Conservation (phyloP, 2,329 filamentous ascomycete species). For the Colletotrichum tropicicola region DNA sequence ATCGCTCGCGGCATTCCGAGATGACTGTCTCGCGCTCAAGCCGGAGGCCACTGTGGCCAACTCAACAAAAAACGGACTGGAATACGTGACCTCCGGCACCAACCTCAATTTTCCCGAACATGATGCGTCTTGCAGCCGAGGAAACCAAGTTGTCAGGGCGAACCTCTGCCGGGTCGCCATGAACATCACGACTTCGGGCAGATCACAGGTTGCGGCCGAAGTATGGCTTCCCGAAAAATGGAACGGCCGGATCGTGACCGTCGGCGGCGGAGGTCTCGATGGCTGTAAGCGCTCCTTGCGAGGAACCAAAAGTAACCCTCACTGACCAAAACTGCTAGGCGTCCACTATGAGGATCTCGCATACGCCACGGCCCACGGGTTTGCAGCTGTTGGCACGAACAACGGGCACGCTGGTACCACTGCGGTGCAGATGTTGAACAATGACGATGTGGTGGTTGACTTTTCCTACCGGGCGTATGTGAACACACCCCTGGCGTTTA, state of each 20-base stretch:
- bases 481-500: accelerated
- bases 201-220: slow-evolving; percentile 53
- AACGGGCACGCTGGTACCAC: slow-evolving; percentile 59
- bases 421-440: slow-evolving; percentile 41
- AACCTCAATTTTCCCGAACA: slow-evolving; percentile 42
- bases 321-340: slow-evolving; percentile 23
- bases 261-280: slow-evolving; percentile 57
- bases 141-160: slow-evolving; percentile 24
- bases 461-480: slow-evolving; percentile 43
- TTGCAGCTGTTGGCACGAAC: slow-evolving; percentile 58
- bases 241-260: slow-evolving; percentile 54
- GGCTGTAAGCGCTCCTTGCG: slow-evolving; percentile 49
- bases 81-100: slow-evolving; percentile 35
- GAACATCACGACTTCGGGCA: slow-evolving; percentile 39
- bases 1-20: not conserved
- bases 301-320: too few relatives aligned
- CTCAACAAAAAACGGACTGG: slow-evolving; percentile 33
- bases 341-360: slow-evolving; percentile 57
- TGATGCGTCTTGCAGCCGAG: slow-evolving; percentile 41
- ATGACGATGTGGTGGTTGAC: slow-evolving; percentile 46
- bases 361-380: slow-evolving; percentile 52
- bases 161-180: slow-evolving; percentile 39
- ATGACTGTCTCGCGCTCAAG: slow-evolving; percentile 19
- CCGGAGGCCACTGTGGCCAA: slow-evolving; percentile 30
- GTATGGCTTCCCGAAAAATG: slow-evolving; percentile 57